phyloP scores from a whole-genome alignment of 352 stramenopile species.

The Pythium aristosporum region DNA sequence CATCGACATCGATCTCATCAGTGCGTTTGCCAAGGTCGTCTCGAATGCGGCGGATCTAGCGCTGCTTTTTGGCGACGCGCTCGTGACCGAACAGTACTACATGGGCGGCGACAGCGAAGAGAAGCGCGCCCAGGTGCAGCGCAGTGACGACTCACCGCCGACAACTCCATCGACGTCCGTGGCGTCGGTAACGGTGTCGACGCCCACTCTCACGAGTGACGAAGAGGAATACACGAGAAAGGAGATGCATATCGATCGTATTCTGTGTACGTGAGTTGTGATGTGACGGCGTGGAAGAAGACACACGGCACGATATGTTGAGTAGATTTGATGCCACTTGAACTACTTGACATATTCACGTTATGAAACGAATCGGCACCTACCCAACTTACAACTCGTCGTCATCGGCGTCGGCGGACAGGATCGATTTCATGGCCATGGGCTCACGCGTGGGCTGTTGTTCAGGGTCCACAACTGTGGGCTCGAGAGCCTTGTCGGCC shows the following conservation, averaged over 20 bases:
- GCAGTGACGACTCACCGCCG: background rate
- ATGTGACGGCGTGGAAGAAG: too few species aligned
- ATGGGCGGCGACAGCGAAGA: slow-evolving; percentile 18
- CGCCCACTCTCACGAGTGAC: slow-evolving; percentile 3
- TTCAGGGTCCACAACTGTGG: background rate
- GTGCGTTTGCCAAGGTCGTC: slow-evolving; percentile 18
- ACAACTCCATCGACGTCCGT: background rate
- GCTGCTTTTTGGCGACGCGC: slow-evolving; percentile 17
- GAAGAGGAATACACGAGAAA: slow-evolving; percentile 2
- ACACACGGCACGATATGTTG: too few species aligned
- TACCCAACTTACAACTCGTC: too few species aligned
- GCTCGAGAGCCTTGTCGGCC: background rate
- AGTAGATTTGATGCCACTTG: too few species aligned
- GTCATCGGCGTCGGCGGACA: background rate
- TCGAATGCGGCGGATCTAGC: slow-evolving; percentile 8
- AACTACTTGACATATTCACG: too few species aligned
- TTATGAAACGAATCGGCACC: too few species aligned
- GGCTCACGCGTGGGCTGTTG: background rate
- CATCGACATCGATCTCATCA: slow-evolving; percentile 20
- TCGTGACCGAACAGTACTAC: slow-evolving; percentile 16
- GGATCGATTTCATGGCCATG: slow-evolving; percentile 18
- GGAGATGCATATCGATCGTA: slow-evolving; percentile 19
- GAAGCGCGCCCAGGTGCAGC: background rate
- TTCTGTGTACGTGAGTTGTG: slow-evolving; percentile 1
- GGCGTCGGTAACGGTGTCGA: background rate